A percentile compares a stretch with the other conserved stretches of the same genome.
These are phyloP conservation scores for Eucommia ulmoides DNA, from an alignment of 257 asterid genomes.

Conservation along the genomic window DNA sequence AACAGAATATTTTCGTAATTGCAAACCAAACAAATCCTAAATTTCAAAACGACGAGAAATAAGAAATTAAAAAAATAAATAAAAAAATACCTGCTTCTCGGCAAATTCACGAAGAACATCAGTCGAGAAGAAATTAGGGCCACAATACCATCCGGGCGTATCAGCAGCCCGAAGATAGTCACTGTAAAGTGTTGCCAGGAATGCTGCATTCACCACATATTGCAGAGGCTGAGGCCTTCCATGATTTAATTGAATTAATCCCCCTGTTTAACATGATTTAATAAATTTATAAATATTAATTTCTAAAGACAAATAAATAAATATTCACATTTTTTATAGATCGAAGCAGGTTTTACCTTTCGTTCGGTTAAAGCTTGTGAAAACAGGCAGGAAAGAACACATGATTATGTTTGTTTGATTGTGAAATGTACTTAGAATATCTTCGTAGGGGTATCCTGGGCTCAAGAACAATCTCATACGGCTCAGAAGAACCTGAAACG, in stretches of 20 bases:
- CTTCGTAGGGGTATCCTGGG: background rate
- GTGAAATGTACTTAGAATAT: background rate
- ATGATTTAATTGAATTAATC: slow-evolving; percentile 8
- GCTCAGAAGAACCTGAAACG: background rate
- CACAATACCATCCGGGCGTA: slow-evolving; percentile 9
- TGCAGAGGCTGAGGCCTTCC: slow-evolving; percentile 9
- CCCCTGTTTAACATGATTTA: too few relatives aligned
- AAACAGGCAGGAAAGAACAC: background rate
- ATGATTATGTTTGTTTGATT: background rate
- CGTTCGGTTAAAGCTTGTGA: background rate
- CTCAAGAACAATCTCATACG: background rate
- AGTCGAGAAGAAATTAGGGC: slow-evolving; percentile 4
- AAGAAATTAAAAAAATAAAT: too few relatives aligned
- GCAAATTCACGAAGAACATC: slow-evolving; percentile 8
- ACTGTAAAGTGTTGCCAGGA: slow-evolving; percentile 8
- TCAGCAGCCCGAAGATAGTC: slow-evolving; percentile 12
- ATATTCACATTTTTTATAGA: too few relatives aligned
- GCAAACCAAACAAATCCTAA: too few relatives aligned
- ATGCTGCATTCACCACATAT: slow-evolving; percentile 12
- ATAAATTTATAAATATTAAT: too few relatives aligned
- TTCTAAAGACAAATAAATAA: too few relatives aligned
- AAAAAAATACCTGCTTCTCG: slow-evolving; percentile 6
- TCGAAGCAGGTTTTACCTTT: background rate
- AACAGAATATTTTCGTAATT: too few relatives aligned
- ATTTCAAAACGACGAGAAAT: too few relatives aligned